Evolutionary conservation across 345 rosid genomes (phyloP).

Genomic region (Jatropha curcas): DNA sequence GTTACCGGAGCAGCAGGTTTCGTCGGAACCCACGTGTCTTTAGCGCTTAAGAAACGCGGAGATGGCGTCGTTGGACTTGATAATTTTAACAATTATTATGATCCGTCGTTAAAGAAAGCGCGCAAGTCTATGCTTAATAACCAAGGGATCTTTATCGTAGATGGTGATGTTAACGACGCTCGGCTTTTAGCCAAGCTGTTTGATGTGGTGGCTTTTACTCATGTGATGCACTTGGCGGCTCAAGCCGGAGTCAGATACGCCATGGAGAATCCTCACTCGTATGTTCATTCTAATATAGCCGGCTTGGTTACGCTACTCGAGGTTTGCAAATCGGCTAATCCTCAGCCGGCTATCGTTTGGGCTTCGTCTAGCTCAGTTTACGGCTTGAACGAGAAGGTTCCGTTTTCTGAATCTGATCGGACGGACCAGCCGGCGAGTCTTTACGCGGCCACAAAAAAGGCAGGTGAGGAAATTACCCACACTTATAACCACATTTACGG

Average conservation of each 20-base stretch:
- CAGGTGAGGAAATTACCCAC: constrained; percentile 44
- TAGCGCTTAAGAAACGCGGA: constrained; percentile 38
- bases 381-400: constrained; percentile 36
- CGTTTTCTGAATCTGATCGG: constrained; percentile 41
- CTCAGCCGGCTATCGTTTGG: constrained; percentile 40
- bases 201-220: constrained; percentile 36
- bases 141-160: constrained; percentile 28
- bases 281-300: constrained; percentile 34
- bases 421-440: constrained; percentile 46
- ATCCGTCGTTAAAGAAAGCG: constrained; percentile 32
- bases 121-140: constrained; percentile 25
- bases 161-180: constrained; percentile 38
- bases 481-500: constrained; percentile 42
- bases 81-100: constrained; percentile 36
- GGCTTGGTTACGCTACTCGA: constrained; percentile 34
- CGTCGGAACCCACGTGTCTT: constrained; percentile 40
- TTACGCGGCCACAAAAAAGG: constrained; percentile 43
- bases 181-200: constrained; percentile 31
- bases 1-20: constrained; percentile 46
- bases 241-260: constrained; percentile 48
- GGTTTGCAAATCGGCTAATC: constrained; percentile 32
- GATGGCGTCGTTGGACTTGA: constrained; percentile 44
- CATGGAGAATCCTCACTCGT: constrained; percentile 40
- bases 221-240: constrained; percentile 44
- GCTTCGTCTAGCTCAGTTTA: constrained; percentile 43